Conservation (phyloP, 2,329 filamentous ascomycete species). For the Alternaria angustiovoidea region DNA sequence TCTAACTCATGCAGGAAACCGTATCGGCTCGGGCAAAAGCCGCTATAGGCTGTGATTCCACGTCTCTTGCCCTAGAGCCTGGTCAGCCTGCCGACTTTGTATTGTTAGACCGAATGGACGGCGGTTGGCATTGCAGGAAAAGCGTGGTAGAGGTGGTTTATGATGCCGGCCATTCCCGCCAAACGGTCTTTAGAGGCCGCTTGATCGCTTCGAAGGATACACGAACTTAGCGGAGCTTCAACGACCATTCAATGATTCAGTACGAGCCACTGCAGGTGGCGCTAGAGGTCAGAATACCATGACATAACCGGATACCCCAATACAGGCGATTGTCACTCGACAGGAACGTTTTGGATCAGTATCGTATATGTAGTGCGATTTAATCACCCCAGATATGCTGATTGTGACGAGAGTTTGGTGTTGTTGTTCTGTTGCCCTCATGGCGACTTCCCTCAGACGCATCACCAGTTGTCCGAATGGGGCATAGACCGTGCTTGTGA, state of each 20-base stretch:
- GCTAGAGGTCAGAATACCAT: background rate
- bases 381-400: background rate
- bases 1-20: slow-evolving; percentile 52
- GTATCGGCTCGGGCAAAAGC: slow-evolving; percentile 57
- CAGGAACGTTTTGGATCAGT: background rate
- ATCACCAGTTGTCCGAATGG: background rate
- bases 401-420: background rate
- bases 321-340: background rate
- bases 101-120: slow-evolving; percentile 49
- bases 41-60: slow-evolving; percentile 51
- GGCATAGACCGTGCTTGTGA: slow-evolving; percentile 7
- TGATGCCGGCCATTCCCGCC: slow-evolving; percentile 48
- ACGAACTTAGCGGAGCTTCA: background rate
- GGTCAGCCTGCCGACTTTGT: slow-evolving; percentile 56
- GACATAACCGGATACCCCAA: background rate
- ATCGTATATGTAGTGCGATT: background rate
- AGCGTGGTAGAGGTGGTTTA: slow-evolving; percentile 57
- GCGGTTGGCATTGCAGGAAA: slow-evolving; percentile 53
- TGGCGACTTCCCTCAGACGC: slow-evolving; percentile 10
- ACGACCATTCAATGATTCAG: background rate
- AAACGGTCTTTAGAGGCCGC: slow-evolving; percentile 41
- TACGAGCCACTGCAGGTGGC: background rate
- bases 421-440: background rate
- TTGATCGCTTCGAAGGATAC: slow-evolving; percentile 19
- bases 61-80: slow-evolving; percentile 39